These are phyloP conservation scores for Orbilia ellipsospora DNA, from an alignment of 2,329 filamentous ascomycete species.

Conservation along the genomic window DNA sequence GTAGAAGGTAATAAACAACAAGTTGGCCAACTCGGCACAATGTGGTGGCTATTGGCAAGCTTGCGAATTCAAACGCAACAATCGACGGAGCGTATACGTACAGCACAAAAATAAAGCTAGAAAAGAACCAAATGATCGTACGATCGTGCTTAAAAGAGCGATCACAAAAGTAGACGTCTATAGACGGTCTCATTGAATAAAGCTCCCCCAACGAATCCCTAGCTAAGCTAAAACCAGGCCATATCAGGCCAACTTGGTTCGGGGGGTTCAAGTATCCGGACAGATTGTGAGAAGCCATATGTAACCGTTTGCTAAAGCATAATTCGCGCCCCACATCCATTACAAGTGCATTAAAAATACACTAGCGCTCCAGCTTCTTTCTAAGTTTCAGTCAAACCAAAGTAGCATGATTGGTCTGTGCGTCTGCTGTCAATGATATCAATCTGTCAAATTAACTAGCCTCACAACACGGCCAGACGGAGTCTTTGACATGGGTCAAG, in stretches of 20 bases:
- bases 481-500: neutral
- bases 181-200: neutral
- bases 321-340: neutral
- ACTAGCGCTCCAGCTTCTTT: neutral
- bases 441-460: slow-evolving; percentile 1
- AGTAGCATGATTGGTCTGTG: neutral
- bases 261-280: neutral
- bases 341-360: neutral
- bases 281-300: neutral
- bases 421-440: neutral
- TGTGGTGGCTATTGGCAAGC: neutral
- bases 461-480: neutral
- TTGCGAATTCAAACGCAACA: neutral
- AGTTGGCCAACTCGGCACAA: slow-evolving; percentile 8
- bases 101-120: neutral
- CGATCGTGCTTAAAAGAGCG: neutral
- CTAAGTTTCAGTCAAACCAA: too few relatives aligned
- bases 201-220: neutral
- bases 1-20: neutral
- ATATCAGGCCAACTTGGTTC: slow-evolving; percentile 1
- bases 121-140: neutral
- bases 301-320: neutral
- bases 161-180: slow-evolving; percentile 3
- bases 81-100: neutral
- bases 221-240: neutral